Base-by-base conservation (phyloP, 345 rosid genomes). In the Sisymbrium irio region DNA sequence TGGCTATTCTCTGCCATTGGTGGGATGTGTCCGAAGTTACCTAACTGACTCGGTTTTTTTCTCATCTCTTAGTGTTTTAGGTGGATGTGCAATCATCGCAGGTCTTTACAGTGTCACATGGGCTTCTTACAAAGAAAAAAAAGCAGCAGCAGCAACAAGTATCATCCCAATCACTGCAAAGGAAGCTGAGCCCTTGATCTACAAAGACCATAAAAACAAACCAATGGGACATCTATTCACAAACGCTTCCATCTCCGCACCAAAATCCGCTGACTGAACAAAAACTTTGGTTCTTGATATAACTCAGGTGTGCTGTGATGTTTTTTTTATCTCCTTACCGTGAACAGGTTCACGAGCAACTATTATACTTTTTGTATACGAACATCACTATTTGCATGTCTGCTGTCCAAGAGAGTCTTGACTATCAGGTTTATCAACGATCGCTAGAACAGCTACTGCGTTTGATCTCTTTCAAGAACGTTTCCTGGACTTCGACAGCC, bases 61-160 rank as follows among this genome's bases (percentile, higher is more conserved):
- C 4, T 59, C 4, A 4, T 57, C 33, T 71, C 27, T 63, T 91
- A 89, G 98, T 54, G 30, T 93, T 54, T 39, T 91, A 39, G 98
- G 98, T 13, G 97, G 98, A 50, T 83, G 81, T 53, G 88, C 92
- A 37, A 91, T 93, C 73, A 81, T 89, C 18, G 79, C 83, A 2
- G 97, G 98, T 33, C 92, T 93, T 41, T 93, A 93, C 84, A 42
- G 84, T 81, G 97, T 93, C 60, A 93, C 97, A 7, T 91, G 98
- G 98, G 98, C 90, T 4, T 88, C 98, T 17, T 83, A 86, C 65
- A 78, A 79, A 72, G 98, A 89, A 71, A 82, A 65, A 69, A 85
- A 85, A 65, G 63, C 82, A 51, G 55, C 57, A 66, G 61, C 80
- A 53, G 15, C 67, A 28, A 55, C 46, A 2, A 37, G 65, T 25